Percentiles rank a stretch among this genome's conserved stretches.
These are phyloP conservation scores for Amanita fuliginea DNA, from an alignment of 768 basidiomycete species.

Conservation along the genomic window DNA sequence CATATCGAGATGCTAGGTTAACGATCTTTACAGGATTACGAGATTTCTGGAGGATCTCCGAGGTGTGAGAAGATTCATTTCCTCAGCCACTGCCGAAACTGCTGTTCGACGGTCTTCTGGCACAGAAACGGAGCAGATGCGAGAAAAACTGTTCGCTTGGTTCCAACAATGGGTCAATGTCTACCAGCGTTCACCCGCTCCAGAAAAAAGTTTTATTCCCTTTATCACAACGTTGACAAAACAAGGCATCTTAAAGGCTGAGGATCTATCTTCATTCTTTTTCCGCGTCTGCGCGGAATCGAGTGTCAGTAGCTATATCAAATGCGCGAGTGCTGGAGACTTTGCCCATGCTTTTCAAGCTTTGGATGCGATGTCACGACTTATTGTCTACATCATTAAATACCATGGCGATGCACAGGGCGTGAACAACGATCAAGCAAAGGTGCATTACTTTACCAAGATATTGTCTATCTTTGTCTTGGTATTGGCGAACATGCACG, in stretches of 20 bases:
- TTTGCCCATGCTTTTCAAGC: slow-evolving; percentile 79
- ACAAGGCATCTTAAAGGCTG: slow-evolving; percentile 91
- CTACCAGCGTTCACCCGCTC: slow-evolving; percentile 82
- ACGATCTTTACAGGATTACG: slow-evolving; percentile 37
- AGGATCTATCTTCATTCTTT: slow-evolving; percentile 95
- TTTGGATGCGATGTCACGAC: slow-evolving; percentile 87
- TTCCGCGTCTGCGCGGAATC: slow-evolving; percentile 97
- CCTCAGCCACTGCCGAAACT: slow-evolving; percentile 25
- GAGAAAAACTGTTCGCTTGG: slow-evolving; percentile 67
- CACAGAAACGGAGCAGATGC: slow-evolving; percentile 64
- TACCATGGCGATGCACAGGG: slow-evolving; percentile 96
- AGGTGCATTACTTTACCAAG: slow-evolving; percentile 94
- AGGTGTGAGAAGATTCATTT: slow-evolving; percentile 44
- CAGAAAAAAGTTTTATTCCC: slow-evolving; percentile 91
- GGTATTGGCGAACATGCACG: slow-evolving; percentile 89
- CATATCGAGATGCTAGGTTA: slow-evolving; percentile 2
- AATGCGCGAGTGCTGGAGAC: slow-evolving; percentile 63
- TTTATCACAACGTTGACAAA: slow-evolving; percentile 97
- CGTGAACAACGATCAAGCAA: slow-evolving; percentile 87
- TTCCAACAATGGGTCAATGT: slow-evolving; percentile 95
- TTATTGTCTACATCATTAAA: slow-evolving; percentile 98
- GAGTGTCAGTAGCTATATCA: slow-evolving; percentile 81
- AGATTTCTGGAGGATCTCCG: slow-evolving; percentile 76
- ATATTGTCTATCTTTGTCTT: slow-evolving; percentile 96
- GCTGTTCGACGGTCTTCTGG: slow-evolving; percentile 34